These are phyloP conservation scores for Infundibulicybe gibba DNA, from an alignment of 768 basidiomycete species.

Conservation along the genomic window DNA sequence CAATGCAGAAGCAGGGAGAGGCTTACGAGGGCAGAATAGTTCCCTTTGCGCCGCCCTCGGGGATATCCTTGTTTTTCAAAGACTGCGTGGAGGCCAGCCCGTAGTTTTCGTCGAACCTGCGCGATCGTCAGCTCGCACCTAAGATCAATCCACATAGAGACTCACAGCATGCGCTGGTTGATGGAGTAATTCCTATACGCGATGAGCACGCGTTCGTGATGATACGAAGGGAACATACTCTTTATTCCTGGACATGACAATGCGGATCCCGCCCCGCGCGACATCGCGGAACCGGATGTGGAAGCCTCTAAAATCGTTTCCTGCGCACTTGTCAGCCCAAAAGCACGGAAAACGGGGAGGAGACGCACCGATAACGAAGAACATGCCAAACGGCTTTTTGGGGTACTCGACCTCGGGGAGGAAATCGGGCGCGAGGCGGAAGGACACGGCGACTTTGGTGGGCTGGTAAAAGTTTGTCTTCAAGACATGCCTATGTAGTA, in stretches of 20 bases:
- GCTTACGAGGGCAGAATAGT: conserved; percentile 89
- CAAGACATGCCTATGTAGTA: conserved; percentile 61
- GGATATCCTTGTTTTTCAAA: conserved; percentile 97
- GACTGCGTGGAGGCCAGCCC: conserved; percentile 92
- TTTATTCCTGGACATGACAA: conserved; percentile 93
- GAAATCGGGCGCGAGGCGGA: conserved; percentile 92
- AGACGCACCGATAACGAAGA: conserved; percentile 78
- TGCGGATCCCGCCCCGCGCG: conserved; percentile 95
- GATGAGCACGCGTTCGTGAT: neutral
- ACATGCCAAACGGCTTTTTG: conserved; percentile 89
- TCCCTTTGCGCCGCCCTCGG: conserved; percentile 96
- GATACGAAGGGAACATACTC: conserved; percentile 49
- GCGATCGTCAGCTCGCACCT: conserved; percentile 1
- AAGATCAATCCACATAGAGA: conserved; percentile 2
- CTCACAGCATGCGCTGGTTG: conserved; percentile 53
- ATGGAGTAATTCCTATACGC: conserved; percentile 82
- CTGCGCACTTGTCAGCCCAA: conserved; percentile 15
- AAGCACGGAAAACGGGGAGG: conserved; percentile 1
- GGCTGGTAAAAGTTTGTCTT: conserved; percentile 99
- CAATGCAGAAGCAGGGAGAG: neutral
- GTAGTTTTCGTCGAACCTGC: conserved; percentile 91
- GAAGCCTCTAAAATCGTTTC: conserved; percentile 92
- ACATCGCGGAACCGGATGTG: conserved; percentile 96
- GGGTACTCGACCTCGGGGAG: conserved; percentile 95
- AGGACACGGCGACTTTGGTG: conserved; percentile 94